A percentile compares a stretch with the other conserved stretches of the same genome.
phyloP scores from a whole-genome alignment of 129 eudicot species.

The Chrysanthemum makinoi region DNA sequence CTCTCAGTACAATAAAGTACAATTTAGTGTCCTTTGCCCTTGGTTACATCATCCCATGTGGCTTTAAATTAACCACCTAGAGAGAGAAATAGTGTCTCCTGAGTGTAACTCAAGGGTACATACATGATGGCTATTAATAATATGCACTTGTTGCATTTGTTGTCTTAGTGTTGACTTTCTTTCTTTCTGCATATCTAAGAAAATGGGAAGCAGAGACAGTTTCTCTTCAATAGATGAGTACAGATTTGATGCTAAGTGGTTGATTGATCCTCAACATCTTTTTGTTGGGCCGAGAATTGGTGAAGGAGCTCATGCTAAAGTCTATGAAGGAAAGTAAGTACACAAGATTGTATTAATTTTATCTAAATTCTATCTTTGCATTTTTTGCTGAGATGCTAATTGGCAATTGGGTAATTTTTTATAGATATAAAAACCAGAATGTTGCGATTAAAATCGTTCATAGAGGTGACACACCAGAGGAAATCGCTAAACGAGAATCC shows the following conservation, averaged over 20 bases:
- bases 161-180: constrained; percentile 30
- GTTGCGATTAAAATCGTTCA: constrained; percentile 60
- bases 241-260: constrained; percentile 52
- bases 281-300: constrained; percentile 67
- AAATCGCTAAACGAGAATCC: constrained; percentile 46
- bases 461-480: constrained; percentile 56
- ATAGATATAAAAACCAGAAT: constrained; percentile 49
- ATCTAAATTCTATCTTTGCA: neutral
- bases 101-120: constrained; percentile 18
- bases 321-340: constrained; percentile 66
- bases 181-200: constrained; percentile 17
- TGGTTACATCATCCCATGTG: constrained; percentile 42
- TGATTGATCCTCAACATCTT: constrained; percentile 62
- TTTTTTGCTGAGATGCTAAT: neutral
- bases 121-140: constrained; percentile 31
- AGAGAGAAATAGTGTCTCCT: constrained; percentile 26
- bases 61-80: constrained; percentile 27
- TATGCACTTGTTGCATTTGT: constrained; percentile 22
- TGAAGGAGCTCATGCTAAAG: constrained; percentile 73
- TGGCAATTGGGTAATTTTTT: neutral
- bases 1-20: constrained; percentile 44
- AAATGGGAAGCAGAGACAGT: constrained; percentile 45
- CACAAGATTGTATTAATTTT: constrained; percentile 1
- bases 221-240: constrained; percentile 45
- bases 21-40: constrained; percentile 39